phyloP scores from a whole-genome alignment of 2,329 filamentous ascomycete species.

The Sordariomycetes sp. region DNA sequence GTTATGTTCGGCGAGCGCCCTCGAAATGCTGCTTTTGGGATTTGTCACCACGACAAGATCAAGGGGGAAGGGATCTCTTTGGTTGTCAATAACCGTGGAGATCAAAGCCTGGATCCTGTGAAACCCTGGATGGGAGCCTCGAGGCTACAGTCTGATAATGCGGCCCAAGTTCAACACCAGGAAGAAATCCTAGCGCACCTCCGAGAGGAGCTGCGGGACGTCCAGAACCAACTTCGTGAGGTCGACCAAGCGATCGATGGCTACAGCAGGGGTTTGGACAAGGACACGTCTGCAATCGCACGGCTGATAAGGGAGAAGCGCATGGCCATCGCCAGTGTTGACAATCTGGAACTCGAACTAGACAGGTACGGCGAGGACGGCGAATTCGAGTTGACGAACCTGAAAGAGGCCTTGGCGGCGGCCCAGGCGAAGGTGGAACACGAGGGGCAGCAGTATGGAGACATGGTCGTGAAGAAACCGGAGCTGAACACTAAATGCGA shows the following conservation, averaged over 20 bases:
- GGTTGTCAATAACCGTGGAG: conserved; percentile 33
- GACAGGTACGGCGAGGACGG: conserved; percentile 49
- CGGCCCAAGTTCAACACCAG: conserved; percentile 45
- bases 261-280: conserved; percentile 16
- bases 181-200: conserved; percentile 38
- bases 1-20: conserved; percentile 54
- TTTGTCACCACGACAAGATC: conserved; percentile 50
- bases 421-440: conserved; percentile 27
- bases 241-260: conserved; percentile 10
- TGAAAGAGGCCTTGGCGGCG: conserved; percentile 45
- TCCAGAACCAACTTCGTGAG: conserved; percentile 34
- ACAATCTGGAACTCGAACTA: conserved; percentile 41
- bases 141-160: conserved; percentile 71
- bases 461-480: conserved; percentile 31
- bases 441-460: conserved; percentile 41
- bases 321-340: conserved; percentile 44
- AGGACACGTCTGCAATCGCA: conserved; percentile 8
- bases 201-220: conserved; percentile 34
- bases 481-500: conserved; percentile 30
- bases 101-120: conserved; percentile 25
- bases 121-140: conserved; percentile 36
- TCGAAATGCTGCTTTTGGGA: conserved; percentile 59
- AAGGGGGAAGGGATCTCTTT: conserved; percentile 38
- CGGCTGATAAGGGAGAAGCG: conserved; percentile 41
- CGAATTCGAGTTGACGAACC: conserved; percentile 44